Conservation (phyloP, 495 filamentous ascomycete species). For the Astrocystis sublimbata region DNA sequence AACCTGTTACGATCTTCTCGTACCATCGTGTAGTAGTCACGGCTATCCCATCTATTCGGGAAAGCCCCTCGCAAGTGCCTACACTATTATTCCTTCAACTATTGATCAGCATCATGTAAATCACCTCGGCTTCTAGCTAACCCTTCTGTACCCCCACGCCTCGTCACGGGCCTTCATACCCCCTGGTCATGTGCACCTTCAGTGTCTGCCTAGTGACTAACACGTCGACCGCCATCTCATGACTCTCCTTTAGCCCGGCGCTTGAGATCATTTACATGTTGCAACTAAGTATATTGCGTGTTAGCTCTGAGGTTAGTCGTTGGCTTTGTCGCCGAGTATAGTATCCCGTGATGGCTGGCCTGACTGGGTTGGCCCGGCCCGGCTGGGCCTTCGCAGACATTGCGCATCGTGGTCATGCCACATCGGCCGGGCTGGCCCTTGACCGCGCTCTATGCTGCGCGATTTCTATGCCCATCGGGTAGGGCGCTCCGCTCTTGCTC, state of each 20-base stretch:
- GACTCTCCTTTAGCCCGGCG: background rate
- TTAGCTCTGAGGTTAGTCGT: conserved; percentile 1
- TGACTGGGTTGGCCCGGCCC: background rate
- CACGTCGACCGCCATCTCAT: background rate
- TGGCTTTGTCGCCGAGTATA: too few relatives aligned
- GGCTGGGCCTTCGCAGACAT: background rate
- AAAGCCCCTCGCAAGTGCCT: background rate
- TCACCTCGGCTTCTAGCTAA: background rate
- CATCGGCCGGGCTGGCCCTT: background rate
- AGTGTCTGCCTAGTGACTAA: background rate
- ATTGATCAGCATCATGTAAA: background rate
- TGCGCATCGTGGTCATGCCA: background rate
- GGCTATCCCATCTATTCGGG: background rate
- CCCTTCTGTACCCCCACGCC: background rate
- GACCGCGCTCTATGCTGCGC: background rate
- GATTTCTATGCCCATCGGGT: background rate
- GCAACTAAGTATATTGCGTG: background rate
- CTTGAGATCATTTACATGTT: background rate
- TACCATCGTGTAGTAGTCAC: background rate
- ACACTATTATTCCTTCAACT: background rate
- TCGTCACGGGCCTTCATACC: too few relatives aligned
- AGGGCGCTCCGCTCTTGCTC: background rate
- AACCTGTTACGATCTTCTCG: background rate
- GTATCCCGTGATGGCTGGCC: background rate
- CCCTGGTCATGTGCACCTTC: background rate